Percentiles rank a stretch among this genome's conserved stretches.
Conservation (phyloP, 495 filamentous ascomycete genomes). For the Tuber calosporum region DNA sequence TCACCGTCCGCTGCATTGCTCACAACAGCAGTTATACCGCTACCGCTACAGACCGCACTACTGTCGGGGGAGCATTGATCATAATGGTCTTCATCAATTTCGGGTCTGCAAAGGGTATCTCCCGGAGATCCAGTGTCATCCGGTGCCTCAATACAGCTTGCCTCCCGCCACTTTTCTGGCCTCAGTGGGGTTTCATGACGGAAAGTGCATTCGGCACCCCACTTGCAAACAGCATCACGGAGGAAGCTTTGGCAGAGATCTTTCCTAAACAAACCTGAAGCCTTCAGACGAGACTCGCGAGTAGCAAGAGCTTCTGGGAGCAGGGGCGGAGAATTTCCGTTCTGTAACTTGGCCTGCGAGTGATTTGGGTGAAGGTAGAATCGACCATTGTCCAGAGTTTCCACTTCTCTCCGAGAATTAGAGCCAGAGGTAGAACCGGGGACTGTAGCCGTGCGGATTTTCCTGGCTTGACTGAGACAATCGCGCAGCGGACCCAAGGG, state of each 20-base stretch:
- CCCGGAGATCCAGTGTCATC: neutral
- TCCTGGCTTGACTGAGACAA: neutral
- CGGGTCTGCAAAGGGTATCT: neutral
- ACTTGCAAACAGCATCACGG: conserved; percentile 5
- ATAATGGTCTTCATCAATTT: neutral
- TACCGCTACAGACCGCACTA: neutral
- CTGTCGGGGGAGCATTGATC: neutral
- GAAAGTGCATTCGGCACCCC: conserved; percentile 14
- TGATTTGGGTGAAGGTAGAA: conserved; percentile 3
- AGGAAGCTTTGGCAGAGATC: neutral
- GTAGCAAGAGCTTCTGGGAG: neutral
- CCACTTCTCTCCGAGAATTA: neutral
- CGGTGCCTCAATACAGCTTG: neutral
- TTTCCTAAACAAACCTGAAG: neutral
- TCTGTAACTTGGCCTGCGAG: neutral
- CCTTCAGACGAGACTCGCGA: conserved; percentile 1
- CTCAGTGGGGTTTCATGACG: conserved; percentile 10
- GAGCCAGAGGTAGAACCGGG: neutral
- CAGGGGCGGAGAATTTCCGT: neutral
- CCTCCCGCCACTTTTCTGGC: neutral
- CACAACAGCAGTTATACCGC: neutral
- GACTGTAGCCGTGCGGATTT: neutral
- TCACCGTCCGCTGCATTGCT: neutral
- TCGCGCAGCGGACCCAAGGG: neutral
- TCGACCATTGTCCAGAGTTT: neutral